Conservation (phyloP, 495 filamentous ascomycete species). For the Letharia lupina region DNA sequence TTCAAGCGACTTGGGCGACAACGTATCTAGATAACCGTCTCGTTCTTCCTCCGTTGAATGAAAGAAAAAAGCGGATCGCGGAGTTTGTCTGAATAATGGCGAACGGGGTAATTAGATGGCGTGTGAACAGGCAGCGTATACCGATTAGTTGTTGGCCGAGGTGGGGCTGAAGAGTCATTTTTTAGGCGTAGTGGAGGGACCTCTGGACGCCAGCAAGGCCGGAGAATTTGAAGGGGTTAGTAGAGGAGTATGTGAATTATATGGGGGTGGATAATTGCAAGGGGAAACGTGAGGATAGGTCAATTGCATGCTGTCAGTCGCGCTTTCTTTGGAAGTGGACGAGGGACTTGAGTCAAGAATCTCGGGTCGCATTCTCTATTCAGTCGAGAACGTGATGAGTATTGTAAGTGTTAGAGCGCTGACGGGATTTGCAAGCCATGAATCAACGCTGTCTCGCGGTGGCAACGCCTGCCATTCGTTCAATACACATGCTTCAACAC, state of each 20-base stretch:
- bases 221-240: conserved; percentile 25
- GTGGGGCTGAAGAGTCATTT: conserved; percentile 31
- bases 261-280: neutral
- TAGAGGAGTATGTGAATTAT: conserved; percentile 27
- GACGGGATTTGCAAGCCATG: neutral
- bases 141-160: conserved; percentile 31
- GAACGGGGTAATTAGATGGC: too few relatives aligned
- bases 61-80: too few relatives aligned
- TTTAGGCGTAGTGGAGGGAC: conserved; percentile 26
- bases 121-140: too few relatives aligned
- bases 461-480: neutral
- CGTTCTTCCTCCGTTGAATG: too few relatives aligned
- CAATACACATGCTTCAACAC: neutral
- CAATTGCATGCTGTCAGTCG: neutral
- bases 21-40: too few relatives aligned
- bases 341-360: too few relatives aligned
- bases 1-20: too few relatives aligned
- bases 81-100: too few relatives aligned
- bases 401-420: neutral
- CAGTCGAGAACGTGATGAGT: neutral
- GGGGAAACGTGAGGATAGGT: too few relatives aligned
- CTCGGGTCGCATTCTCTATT: neutral
- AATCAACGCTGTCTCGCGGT: neutral
- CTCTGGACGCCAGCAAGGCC: conserved; percentile 27
- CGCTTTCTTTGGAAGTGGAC: neutral